These are phyloP conservation scores for Solidago caesia DNA, from an alignment of 129 eudicot genomes.

Conservation along the genomic window DNA sequence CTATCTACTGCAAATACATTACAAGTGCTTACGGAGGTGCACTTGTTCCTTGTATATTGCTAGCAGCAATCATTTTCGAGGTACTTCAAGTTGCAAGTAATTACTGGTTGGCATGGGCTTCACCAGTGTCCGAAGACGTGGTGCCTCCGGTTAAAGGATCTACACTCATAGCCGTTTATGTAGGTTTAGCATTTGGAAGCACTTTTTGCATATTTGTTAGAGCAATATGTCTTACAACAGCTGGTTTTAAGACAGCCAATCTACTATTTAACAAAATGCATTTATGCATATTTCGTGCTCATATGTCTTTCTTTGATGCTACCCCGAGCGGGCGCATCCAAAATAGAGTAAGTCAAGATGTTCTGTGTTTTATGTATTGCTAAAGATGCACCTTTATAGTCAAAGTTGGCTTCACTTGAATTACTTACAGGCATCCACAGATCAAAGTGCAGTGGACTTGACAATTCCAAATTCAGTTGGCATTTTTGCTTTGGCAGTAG, in stretches of 20 bases:
- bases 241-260: constrained; percentile 73
- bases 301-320: constrained; percentile 93
- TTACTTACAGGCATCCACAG: constrained; percentile 68
- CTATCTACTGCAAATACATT: constrained; percentile 72
- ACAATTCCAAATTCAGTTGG: constrained; percentile 52
- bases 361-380: neutral
- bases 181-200: constrained; percentile 66
- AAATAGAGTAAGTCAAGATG: constrained; percentile 57
- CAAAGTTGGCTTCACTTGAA: neutral
- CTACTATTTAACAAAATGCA: constrained; percentile 71
- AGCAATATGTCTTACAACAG: constrained; percentile 47
- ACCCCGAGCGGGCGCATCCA: constrained; percentile 86
- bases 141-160: constrained; percentile 43
- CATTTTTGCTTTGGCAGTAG: constrained; percentile 50
- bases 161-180: constrained; percentile 61
- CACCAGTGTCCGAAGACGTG: constrained; percentile 58
- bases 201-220: constrained; percentile 59
- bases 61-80: constrained; percentile 54
- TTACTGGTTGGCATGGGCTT: constrained; percentile 98
- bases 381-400: neutral
- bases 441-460: constrained; percentile 79
- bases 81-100: constrained; percentile 75
- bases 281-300: constrained; percentile 64
- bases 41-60: constrained; percentile 65
- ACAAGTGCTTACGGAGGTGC: constrained; percentile 77